These are phyloP conservation scores for Viola pubescens DNA, from an alignment of 441 rosid species.

Conservation along the genomic window DNA sequence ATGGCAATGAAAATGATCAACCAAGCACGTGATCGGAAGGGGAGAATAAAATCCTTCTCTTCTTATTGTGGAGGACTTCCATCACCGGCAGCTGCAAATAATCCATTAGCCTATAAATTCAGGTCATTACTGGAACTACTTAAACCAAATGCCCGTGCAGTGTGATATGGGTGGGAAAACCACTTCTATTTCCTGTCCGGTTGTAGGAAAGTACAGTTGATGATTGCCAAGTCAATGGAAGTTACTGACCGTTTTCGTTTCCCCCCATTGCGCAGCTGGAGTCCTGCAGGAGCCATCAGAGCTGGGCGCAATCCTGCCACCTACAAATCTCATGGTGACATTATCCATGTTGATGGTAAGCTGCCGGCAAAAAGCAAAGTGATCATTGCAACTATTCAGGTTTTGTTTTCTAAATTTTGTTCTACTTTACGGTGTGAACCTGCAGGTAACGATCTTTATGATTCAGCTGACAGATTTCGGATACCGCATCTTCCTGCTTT, in stretches of 20 bases:
- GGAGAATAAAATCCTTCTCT: conserved; percentile 74
- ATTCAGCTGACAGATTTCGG: conserved; percentile 55
- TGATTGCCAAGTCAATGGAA: not conserved
- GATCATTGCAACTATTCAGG: not conserved
- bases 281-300: conserved; percentile 90
- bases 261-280: conserved; percentile 55
- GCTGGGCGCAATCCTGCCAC: conserved; percentile 74
- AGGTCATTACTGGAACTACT: conserved; percentile 38
- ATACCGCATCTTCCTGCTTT: conserved; percentile 85
- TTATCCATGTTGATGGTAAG: conserved; percentile 60
- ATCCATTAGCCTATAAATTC: conserved; percentile 88
- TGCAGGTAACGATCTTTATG: conserved; percentile 68
- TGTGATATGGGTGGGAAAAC: too few species aligned
- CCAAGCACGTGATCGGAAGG: conserved; percentile 55
- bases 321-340: conserved; percentile 47
- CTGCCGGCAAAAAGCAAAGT: conserved; percentile 2
- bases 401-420: conserved; percentile 2
- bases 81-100: conserved; percentile 92
- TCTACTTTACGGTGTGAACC: conserved; percentile 16
- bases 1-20: conserved; percentile 97
- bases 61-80: conserved; percentile 97
- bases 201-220: not conserved
- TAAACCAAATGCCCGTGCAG: not conserved
- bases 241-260: conserved; percentile 11
- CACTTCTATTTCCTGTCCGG: not conserved